Evolutionary conservation across 805 yeast species (phyloP).

Genomic region (Lachancea quebecensis): DNA sequence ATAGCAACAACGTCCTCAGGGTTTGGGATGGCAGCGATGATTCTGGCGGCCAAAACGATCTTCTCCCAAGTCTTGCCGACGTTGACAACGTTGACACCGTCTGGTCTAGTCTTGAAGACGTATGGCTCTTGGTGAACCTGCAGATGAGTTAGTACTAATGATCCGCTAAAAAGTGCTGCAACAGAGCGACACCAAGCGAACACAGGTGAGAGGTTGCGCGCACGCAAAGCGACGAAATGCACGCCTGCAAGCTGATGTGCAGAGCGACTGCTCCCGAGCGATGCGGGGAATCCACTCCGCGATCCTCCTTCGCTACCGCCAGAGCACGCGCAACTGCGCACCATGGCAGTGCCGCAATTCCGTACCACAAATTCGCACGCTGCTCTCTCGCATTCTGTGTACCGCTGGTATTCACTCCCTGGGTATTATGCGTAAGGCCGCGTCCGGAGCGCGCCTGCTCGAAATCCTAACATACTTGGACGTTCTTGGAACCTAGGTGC

Average conservation of each 20-base stretch:
- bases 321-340: not conserved
- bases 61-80: constrained; percentile 99
- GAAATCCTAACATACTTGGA: constrained; percentile 69
- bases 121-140: constrained; percentile 94
- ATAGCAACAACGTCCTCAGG: constrained; percentile 97
- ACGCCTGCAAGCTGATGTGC: too few relatives aligned
- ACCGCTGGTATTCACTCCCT: too few relatives aligned
- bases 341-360: too few relatives aligned
- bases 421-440: too few relatives aligned
- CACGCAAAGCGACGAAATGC: too few relatives aligned
- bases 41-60: constrained; percentile 98
- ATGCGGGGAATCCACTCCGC: too few relatives aligned
- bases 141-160: constrained; percentile 6
- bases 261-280: too few relatives aligned
- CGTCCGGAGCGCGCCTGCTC: too few relatives aligned
- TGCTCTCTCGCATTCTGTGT: too few relatives aligned
- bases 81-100: constrained; percentile 98
- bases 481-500: constrained; percentile 99
- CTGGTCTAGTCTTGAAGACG: constrained; percentile 98
- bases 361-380: too few relatives aligned
- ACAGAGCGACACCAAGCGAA: not conserved
- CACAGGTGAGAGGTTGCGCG: too few relatives aligned
- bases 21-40: constrained; percentile 99
- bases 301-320: not conserved
- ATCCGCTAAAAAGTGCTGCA: not conserved